A percentile compares a stretch with the other conserved stretches of the same genome.
Conservation (phyloP, 768 basidiomycete genomes). For the Termitomyces sp. region DNA sequence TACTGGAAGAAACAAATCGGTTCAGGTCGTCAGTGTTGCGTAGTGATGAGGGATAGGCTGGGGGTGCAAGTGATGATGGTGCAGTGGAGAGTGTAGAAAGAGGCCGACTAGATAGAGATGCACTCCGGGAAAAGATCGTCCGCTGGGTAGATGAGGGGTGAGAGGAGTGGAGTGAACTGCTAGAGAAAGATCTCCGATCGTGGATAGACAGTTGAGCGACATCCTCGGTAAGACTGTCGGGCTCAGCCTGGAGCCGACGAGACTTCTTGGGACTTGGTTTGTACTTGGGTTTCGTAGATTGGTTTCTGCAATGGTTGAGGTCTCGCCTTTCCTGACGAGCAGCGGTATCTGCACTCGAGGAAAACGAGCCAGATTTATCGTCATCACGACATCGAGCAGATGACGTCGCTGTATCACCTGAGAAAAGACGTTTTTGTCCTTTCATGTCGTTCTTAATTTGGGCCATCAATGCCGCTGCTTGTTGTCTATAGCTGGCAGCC, state of each 20-base stretch:
- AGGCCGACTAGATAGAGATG: slow-evolving; percentile 24
- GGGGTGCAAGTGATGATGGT: slow-evolving; percentile 26
- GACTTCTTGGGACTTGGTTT: slow-evolving; percentile 40
- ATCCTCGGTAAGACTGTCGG: slow-evolving; percentile 34
- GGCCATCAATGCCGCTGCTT: slow-evolving; percentile 79
- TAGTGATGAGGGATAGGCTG: slow-evolving; percentile 48
- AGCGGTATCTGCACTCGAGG: slow-evolving; percentile 13
- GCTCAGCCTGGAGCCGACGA: slow-evolving; percentile 31
- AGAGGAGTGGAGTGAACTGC: slow-evolving; percentile 11
- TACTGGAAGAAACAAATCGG: slow-evolving; percentile 88
- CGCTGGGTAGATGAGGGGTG: slow-evolving; percentile 16
- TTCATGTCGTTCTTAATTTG: slow-evolving; percentile 81
- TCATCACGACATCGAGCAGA: slow-evolving; percentile 32
- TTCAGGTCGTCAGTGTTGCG: slow-evolving; percentile 68
- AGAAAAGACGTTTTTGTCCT: slow-evolving; percentile 67
- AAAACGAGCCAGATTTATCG: slow-evolving; percentile 20
- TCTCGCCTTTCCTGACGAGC: slow-evolving; percentile 26
- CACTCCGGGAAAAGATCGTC: slow-evolving; percentile 17
- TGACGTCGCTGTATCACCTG: slow-evolving; percentile 56
- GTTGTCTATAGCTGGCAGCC: slow-evolving; percentile 65
- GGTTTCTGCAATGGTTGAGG: slow-evolving; percentile 25
- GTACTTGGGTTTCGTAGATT: slow-evolving; percentile 12
- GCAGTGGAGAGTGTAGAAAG: slow-evolving; percentile 11
- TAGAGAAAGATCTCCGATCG: slow-evolving; percentile 23
- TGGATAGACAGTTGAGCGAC: slow-evolving; percentile 41